Conservation (phyloP, 208 protist genomes). For the Dictyostelium gargantuum region DNA sequence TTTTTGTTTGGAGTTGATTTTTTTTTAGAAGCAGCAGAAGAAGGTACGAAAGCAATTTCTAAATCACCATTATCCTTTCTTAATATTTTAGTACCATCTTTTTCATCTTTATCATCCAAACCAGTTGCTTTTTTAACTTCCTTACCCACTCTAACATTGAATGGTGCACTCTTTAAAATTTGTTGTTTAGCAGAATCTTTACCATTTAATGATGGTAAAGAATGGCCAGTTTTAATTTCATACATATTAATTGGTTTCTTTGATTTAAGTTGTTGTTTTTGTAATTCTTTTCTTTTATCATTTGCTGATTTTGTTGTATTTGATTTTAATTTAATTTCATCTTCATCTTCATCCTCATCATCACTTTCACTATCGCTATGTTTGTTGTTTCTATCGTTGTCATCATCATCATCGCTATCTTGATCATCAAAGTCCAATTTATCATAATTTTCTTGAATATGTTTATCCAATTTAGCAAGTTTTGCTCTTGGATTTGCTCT, state of each 20-base stretch:
- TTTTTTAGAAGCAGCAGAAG: not conserved
- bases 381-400: not conserved
- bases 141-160: slow-evolving; percentile 15
- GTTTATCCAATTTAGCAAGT: slow-evolving; percentile 22
- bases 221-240: slow-evolving; percentile 54
- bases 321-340: not conserved
- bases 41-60: slow-evolving; percentile 6
- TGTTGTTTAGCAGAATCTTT: not conserved
- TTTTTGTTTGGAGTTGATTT: not conserved
- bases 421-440: slow-evolving; percentile 27
- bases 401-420: not conserved
- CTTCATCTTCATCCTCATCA: slow-evolving; percentile 17
- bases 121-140: not conserved
- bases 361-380: not conserved
- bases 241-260: slow-evolving; percentile 42
- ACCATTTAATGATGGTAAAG: slow-evolving; percentile 30
- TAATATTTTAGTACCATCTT: not conserved
- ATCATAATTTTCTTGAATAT: slow-evolving; percentile 31
- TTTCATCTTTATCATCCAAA: not conserved
- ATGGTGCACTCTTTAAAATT: slow-evolving; percentile 37
- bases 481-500: slow-evolving; percentile 16
- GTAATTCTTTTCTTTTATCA: not conserved
- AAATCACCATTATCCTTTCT: slow-evolving; percentile 30
- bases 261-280: not conserved
- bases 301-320: not conserved